phyloP scores from a whole-genome alignment of 805 yeast genomes.

The Saccharomyces kudriavzevii region DNA sequence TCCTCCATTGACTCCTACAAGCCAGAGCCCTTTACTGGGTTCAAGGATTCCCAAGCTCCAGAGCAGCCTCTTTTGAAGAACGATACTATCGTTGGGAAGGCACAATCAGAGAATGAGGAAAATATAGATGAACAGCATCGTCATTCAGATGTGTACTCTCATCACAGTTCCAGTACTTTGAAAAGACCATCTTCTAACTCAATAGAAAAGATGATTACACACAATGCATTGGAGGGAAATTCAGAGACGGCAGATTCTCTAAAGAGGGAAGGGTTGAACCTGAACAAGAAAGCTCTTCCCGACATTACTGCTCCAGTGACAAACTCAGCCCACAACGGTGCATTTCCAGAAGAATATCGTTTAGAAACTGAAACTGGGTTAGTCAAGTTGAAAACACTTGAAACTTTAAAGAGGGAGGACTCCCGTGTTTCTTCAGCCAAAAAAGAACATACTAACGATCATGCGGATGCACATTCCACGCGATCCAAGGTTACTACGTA shows the following conservation, averaged over 20 bases:
- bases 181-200: constrained; percentile 11
- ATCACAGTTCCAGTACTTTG: constrained; percentile 9
- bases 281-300: constrained; percentile 10
- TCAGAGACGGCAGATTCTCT: constrained; percentile 23
- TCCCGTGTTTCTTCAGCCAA: constrained; percentile 12
- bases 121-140: background rate
- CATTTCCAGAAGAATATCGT: constrained; percentile 63
- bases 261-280: constrained; percentile 10
- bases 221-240: constrained; percentile 17
- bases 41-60: background rate
- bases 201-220: constrained; percentile 17
- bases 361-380: constrained; percentile 60
- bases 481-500: background rate
- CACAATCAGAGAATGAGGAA: background rate
- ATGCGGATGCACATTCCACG: background rate
- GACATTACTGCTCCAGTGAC: constrained; percentile 19
- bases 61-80: background rate
- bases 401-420: constrained; percentile 40
- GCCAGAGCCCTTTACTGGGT: constrained; percentile 21
- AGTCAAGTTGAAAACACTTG: constrained; percentile 50
- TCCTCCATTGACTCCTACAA: constrained; percentile 22
- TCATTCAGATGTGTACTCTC: background rate
- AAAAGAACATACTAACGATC: background rate
- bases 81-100: background rate
- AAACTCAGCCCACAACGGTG: constrained; percentile 5